Evolutionary conservation across 768 basidiomycete genomes (phyloP), one percentile per base, ranked within the genome.

Genomic region (Tulasnella sp.): DNA sequence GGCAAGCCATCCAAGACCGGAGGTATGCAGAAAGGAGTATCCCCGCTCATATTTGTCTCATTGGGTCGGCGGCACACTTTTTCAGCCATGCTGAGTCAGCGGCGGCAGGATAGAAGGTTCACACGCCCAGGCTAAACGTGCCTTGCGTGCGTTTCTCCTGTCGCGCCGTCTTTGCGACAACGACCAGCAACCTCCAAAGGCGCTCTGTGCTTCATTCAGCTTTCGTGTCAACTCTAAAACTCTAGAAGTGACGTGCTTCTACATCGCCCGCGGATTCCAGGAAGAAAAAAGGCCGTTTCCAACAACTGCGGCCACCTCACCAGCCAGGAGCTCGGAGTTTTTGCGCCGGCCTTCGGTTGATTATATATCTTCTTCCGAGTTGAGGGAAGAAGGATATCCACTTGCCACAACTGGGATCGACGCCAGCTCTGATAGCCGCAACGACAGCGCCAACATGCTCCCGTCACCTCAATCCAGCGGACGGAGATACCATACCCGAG

Each of bases 341-440:
- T 35, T 35, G 61, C 61, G 61, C 61, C n/a, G 16, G 10, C 11
- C 26, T 18, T 35, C 32, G 61, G 29, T 67, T 26, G 10, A 67
- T 35, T 67, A 29, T 16, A 74, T 74, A 46, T 35, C 44, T 7
- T 48, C 73, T 1, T 35, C 73, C 16, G 73, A 74, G 37, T 55
- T 15, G 44, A 55, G 32, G 29, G 73, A 74, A 44, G 73, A 74
- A 48, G 73, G 73, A 48, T 74, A 74, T 42, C 73, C 73, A 2
- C 73, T 74, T 35, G 73, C 73, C 73, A 35, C 73, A 26, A 67
- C 73, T 74, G 73, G 42, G 18, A 67, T 35, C 32, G 61, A 74
- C 26, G 46, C 7, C 15, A 46, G 44, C 20, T 9, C 29, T 46
- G 37, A 74, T 26, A 51, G 15, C 32, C 73, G 44, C 46, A 74